phyloP scores from a whole-genome alignment of 2,329 filamentous ascomycete genomes.

The Zasmidium citrigriseum region DNA sequence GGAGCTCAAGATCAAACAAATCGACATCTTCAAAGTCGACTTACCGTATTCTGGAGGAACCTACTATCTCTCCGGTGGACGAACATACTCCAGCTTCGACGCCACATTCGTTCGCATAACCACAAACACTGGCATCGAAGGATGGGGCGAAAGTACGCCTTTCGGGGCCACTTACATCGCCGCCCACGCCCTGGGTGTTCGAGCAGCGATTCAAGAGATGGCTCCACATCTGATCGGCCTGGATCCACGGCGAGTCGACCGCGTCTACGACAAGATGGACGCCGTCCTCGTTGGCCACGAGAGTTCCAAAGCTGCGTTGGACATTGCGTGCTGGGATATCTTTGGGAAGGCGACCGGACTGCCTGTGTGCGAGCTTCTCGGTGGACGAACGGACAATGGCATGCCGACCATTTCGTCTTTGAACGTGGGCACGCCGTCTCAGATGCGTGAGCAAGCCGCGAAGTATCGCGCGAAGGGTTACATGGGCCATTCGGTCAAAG shows the following conservation, averaged over 20 bases:
- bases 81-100: neutral
- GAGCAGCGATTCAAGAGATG: neutral
- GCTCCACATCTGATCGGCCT: neutral
- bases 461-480: neutral
- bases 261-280: neutral
- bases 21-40: neutral
- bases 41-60: neutral
- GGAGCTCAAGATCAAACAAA: neutral
- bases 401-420: neutral
- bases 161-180: neutral
- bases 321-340: neutral
- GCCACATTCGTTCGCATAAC: neutral
- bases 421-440: neutral
- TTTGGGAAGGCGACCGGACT: neutral
- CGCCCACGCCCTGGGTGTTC: neutral
- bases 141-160: neutral
- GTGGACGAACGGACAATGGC: neutral
- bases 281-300: neutral
- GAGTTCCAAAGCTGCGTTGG: neutral
- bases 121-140: neutral
- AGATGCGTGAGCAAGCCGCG: neutral
- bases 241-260: neutral
- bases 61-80: neutral
- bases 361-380: neutral
- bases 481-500: neutral